Evolutionary conservation across 176 grass and related monocot species (phyloP).

Genomic region (Thalia dealbata): DNA sequence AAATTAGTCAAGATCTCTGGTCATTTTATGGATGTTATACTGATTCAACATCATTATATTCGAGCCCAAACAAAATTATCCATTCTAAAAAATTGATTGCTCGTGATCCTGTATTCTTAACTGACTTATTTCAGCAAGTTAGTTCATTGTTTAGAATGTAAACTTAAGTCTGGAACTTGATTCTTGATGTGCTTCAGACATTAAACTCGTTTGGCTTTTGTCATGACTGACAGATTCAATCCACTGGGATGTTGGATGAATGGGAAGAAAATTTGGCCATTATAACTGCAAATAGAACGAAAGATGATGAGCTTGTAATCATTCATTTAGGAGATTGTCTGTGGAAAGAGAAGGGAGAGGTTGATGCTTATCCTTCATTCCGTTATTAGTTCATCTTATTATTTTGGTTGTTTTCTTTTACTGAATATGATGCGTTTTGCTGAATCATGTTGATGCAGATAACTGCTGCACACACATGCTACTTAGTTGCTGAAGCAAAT

Average conservation of each 20-base stretch:
- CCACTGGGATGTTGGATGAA: slow-evolving; percentile 73
- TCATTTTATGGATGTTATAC: not conserved
- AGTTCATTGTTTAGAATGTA: not conserved
- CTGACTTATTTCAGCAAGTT: not conserved
- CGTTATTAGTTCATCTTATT: slow-evolving; percentile 14
- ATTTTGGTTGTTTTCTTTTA: slow-evolving; percentile 15
- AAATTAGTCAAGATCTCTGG: not conserved
- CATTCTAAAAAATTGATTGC: not conserved
- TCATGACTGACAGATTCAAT: slow-evolving; percentile 14
- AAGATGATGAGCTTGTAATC: slow-evolving; percentile 81
- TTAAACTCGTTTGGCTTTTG: not conserved
- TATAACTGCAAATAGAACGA: slow-evolving; percentile 92
- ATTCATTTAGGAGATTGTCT: slow-evolving; percentile 96
- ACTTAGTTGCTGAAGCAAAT: slow-evolving; percentile 92
- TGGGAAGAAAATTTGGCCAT: slow-evolving; percentile 99
- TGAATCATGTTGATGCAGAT: slow-evolving; percentile 41
- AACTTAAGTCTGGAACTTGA: not conserved
- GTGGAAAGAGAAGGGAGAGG: slow-evolving; percentile 97
- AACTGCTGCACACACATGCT: slow-evolving; percentile 88
- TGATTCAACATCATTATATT: not conserved
- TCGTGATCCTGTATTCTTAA: not conserved
- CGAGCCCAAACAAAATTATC: not conserved
- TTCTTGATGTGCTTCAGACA: not conserved
- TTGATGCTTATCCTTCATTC: slow-evolving; percentile 16
- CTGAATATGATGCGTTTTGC: not conserved